A percentile compares a stretch with the other conserved stretches of the same genome.
phyloP scores from a whole-genome alignment of 306 rosid genomes.

The Elaeagnus macrophylla region DNA sequence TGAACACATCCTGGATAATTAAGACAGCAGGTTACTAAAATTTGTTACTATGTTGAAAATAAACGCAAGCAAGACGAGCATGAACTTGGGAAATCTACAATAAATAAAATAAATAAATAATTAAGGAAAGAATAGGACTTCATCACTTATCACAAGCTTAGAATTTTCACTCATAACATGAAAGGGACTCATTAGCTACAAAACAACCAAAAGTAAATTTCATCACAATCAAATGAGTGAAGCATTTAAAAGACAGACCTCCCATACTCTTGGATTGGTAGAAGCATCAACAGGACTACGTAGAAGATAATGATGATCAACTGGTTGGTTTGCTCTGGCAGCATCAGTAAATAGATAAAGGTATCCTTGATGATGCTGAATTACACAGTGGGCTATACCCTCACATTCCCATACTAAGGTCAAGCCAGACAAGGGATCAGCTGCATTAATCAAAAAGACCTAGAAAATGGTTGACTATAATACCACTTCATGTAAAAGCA shows the following conservation, averaged over 20 bases:
- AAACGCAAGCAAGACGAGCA: constrained; percentile 1
- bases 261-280: constrained; percentile 66
- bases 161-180: background rate
- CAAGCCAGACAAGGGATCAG: constrained; percentile 75
- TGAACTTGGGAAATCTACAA: background rate
- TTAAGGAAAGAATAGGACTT: background rate
- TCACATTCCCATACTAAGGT: constrained; percentile 78
- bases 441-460: constrained; percentile 91
- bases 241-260: constrained; percentile 39
- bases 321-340: constrained; percentile 47
- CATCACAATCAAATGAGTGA: background rate
- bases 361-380: constrained; percentile 77
- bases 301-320: constrained; percentile 77
- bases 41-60: constrained; percentile 1
- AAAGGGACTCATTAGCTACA: background rate
- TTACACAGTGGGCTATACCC: constrained; percentile 62
- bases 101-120: background rate
- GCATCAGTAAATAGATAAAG: constrained; percentile 83
- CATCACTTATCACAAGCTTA: background rate
- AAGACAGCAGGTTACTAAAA: background rate
- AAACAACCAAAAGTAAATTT: background rate
- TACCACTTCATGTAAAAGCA: constrained; percentile 13
- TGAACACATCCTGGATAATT: constrained; percentile 54
- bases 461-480: constrained; percentile 41
- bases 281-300: constrained; percentile 38